Conservation (phyloP, 75 land plant genomes). For the Pseudotsuga menziesii region DNA sequence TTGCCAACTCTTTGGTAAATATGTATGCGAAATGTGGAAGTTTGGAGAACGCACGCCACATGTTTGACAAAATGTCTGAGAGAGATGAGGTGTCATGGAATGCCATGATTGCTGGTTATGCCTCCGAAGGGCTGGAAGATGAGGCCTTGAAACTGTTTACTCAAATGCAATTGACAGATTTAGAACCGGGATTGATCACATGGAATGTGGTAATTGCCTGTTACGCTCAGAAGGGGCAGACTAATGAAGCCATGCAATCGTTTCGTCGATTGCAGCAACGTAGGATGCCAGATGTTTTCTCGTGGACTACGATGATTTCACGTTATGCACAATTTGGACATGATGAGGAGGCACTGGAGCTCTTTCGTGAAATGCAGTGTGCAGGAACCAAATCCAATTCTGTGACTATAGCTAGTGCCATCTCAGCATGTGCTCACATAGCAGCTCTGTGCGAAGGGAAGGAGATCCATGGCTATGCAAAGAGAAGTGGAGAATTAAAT, state of each 20-base stretch:
- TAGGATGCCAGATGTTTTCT: conserved; percentile 28
- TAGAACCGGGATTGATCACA: conserved; percentile 31
- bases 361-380: conserved; percentile 24
- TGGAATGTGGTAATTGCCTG: conserved; percentile 23
- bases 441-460: conserved; percentile 19
- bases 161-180: conserved; percentile 14
- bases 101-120: conserved; percentile 71
- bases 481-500: conserved; percentile 29
- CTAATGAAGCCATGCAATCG: conserved; percentile 23
- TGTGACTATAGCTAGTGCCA: conserved; percentile 43
- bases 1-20: conserved; percentile 35
- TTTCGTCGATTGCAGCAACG: conserved; percentile 27
- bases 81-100: conserved; percentile 65
- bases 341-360: conserved; percentile 21
- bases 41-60: conserved; percentile 21
- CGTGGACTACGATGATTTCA: conserved; percentile 65
- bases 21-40: conserved; percentile 50
- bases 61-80: conserved; percentile 31
- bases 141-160: conserved; percentile 48
- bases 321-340: conserved; percentile 51
- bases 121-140: conserved; percentile 23
- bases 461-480: conserved; percentile 27
- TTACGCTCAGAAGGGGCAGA: conserved; percentile 29
- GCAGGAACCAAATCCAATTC: conserved; percentile 28
- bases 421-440: conserved; percentile 39